Base-by-base conservation (phyloP, 2,329 filamentous ascomycete species). In the Endothia cerciana region DNA sequence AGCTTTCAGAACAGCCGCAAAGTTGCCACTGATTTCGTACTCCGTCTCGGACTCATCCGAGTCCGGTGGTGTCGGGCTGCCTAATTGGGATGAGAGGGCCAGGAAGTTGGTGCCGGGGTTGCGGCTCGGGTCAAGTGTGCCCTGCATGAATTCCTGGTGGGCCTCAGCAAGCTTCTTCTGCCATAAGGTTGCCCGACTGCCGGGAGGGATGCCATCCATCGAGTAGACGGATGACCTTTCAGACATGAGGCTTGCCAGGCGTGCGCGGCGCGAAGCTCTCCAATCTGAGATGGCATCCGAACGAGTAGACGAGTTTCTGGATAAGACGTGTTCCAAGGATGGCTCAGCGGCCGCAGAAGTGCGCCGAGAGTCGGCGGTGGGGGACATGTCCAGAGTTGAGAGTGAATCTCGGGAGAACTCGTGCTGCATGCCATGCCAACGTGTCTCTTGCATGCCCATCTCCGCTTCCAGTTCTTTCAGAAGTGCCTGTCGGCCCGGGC, bases 381-480 rank as follows among this genome's bases (percentile, higher is more conserved):
- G 71, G 0, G 75, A 73, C 0, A 79, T 80, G 61, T 73, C 73
- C 58, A 83, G 72, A 8, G 81, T 83, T 1, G 82, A 85, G 49
- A 83, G 72, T 6, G 85, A 87, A 69, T 84, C 80, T 65, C 81
- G 81, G 62, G 78, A 77, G 49, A 88, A 73, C 45, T 83, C 81
- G 33, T 81, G 77, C 65, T 86, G 85, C 76, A 89, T 81, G 60
- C 82, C 77, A 64, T 84, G 82, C 88, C 87, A 90, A 69, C 84
- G 82, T 63, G 80, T 80, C 72, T 88, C 85, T 72, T 90, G 84
- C 69, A 81, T 74, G 0, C 83, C 85, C 81, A 90, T 86, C 73
- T 90, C 88, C 67, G 78, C 79, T 72, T 90, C 88, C 1, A 90
- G 77, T 66, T 87, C 83, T 40, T 85, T 82, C 1, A 90, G 76